phyloP scores from a whole-genome alignment of 768 basidiomycete species.

The Lyophyllum semitale region DNA sequence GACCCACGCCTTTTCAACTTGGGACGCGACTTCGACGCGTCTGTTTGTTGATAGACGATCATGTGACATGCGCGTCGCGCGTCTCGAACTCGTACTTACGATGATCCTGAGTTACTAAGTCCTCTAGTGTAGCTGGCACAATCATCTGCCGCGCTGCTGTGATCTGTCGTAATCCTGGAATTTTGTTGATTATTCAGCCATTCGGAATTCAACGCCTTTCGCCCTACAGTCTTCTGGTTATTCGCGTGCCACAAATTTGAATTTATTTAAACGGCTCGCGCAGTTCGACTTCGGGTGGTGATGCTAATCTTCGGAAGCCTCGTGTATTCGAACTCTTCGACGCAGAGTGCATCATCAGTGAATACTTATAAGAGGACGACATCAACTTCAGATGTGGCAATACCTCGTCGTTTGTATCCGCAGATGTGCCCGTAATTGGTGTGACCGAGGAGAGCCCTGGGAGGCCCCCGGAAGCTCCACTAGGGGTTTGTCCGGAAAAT shows the following conservation, averaged over 20 bases:
- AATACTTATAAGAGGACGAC: constrained; percentile 65
- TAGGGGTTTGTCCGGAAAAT: too few species aligned
- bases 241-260: constrained; percentile 43
- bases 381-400: constrained; percentile 55
- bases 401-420: constrained; percentile 38
- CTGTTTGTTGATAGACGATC: constrained; percentile 10
- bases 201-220: constrained; percentile 52
- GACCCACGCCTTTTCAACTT: constrained; percentile 26
- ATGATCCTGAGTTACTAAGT: too few species aligned
- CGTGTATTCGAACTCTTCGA: constrained; percentile 59
- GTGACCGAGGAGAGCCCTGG: constrained; percentile 45
- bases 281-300: constrained; percentile 61
- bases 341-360: constrained; percentile 66
- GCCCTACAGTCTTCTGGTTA: constrained; percentile 50
- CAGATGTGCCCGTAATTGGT: constrained; percentile 42
- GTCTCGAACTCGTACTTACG: neutral
- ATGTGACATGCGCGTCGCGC: constrained; percentile 11
- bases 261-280: constrained; percentile 57
- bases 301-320: constrained; percentile 63
- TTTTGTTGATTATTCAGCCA: too few species aligned
- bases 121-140: constrained; percentile 35
- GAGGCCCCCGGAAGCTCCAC: too few species aligned
- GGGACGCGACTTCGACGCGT: constrained; percentile 15
- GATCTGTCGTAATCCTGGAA: constrained; percentile 48
- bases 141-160: constrained; percentile 49